These are phyloP conservation scores for Populus pruinosa DNA, from an alignment of 345 rosid species.

Conservation along the genomic window DNA sequence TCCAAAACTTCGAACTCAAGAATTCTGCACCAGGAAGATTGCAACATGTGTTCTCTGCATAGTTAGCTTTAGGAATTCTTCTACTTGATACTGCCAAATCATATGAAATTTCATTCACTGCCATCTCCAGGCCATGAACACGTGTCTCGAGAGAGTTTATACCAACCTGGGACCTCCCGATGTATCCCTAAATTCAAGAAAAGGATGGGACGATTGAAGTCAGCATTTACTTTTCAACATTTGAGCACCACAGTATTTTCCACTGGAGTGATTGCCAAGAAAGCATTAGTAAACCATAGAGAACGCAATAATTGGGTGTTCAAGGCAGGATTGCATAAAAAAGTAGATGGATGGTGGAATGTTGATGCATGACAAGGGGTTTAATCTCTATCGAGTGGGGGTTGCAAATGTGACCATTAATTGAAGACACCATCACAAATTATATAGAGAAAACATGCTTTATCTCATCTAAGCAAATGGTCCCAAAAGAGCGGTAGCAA, in stretches of 20 bases:
- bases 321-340: background rate
- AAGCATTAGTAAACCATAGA: background rate
- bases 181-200: constrained; percentile 57
- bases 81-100: constrained; percentile 65
- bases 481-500: background rate
- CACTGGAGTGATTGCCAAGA: background rate
- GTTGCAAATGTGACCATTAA: background rate
- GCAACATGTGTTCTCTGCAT: constrained; percentile 65
- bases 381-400: background rate
- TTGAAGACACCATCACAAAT: background rate
- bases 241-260: background rate
- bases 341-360: background rate
- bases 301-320: background rate
- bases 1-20: constrained; percentile 87
- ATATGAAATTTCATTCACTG: constrained; percentile 74
- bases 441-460: background rate
- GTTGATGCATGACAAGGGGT: background rate
- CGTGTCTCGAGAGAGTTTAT: constrained; percentile 80
- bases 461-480: background rate
- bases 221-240: constrained; percentile 2
- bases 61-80: constrained; percentile 44
- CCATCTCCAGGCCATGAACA: constrained; percentile 81
- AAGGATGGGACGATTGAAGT: constrained; percentile 7
- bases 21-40: constrained; percentile 82
- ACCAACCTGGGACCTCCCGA: constrained; percentile 85